These are phyloP conservation scores for Epichloe gansuensis DNA, from an alignment of 2,329 filamentous ascomycete species.

Conservation along the genomic window DNA sequence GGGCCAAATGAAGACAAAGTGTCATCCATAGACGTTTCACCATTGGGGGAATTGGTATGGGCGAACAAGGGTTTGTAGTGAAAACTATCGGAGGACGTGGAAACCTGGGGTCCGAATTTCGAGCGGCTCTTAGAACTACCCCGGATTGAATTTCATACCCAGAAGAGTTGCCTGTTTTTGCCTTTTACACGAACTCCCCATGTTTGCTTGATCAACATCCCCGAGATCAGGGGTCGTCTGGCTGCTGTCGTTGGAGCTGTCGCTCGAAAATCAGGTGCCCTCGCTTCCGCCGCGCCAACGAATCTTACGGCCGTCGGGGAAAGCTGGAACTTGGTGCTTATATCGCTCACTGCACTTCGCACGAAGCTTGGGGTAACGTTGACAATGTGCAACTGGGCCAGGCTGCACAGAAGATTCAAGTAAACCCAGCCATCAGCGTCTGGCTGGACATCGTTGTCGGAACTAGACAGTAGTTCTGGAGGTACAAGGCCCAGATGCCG, in stretches of 20 bases:
- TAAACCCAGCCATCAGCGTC: slow-evolving; percentile 71
- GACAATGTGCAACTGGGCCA: slow-evolving; percentile 76
- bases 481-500: slow-evolving; percentile 58
- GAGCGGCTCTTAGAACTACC: slow-evolving; percentile 25
- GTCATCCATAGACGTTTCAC: slow-evolving; percentile 35
- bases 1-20: slow-evolving; percentile 36
- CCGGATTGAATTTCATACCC: slow-evolving; percentile 23
- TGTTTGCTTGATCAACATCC: slow-evolving; percentile 32
- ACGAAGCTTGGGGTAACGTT: slow-evolving; percentile 73
- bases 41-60: slow-evolving; percentile 34
- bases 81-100: slow-evolving; percentile 35
- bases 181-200: slow-evolving; percentile 31
- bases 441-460: slow-evolving; percentile 37
- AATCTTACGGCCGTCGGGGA: slow-evolving; percentile 69
- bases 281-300: slow-evolving; percentile 63
- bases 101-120: slow-evolving; percentile 27
- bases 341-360: slow-evolving; percentile 55
- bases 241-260: slow-evolving; percentile 41
- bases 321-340: slow-evolving; percentile 65
- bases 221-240: slow-evolving; percentile 36
- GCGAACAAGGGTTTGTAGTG: slow-evolving; percentile 54
- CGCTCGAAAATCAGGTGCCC: slow-evolving; percentile 53
- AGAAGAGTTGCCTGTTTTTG: slow-evolving; percentile 25
- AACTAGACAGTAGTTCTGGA: slow-evolving; percentile 36
- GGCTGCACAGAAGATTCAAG: slow-evolving; percentile 64